phyloP scores from a whole-genome alignment of 257 asterid species.

The Solanum bulbocastanum region DNA sequence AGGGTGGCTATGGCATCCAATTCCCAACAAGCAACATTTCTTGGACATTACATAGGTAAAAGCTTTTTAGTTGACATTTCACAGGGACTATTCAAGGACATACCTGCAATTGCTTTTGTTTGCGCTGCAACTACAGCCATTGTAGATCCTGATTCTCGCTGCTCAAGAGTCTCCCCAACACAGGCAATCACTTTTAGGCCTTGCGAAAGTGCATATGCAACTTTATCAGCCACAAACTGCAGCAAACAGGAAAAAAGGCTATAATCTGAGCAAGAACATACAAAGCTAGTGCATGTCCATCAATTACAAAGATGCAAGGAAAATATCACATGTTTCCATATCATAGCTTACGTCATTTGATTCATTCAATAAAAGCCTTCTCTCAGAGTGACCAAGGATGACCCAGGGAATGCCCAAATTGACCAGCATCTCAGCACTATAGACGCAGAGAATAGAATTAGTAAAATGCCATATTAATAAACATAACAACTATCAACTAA shows the following conservation, averaged over 20 bases:
- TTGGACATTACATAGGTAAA: not conserved
- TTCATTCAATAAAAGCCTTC: slow-evolving; percentile 30
- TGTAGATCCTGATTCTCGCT: slow-evolving; percentile 91
- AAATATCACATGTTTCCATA: not conserved
- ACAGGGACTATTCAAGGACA: not conserved
- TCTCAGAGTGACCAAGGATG: slow-evolving; percentile 41
- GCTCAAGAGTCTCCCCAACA: slow-evolving; percentile 98
- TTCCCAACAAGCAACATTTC: not conserved
- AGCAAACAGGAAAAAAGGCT: not conserved
- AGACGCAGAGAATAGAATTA: not conserved
- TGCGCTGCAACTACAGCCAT: slow-evolving; percentile 85
- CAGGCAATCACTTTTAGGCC: slow-evolving; percentile 97
- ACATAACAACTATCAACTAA: not conserved
- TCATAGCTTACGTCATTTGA: slow-evolving; percentile 23
- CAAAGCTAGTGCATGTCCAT: not conserved
- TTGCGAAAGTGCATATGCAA: slow-evolving; percentile 86
- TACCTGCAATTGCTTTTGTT: slow-evolving; percentile 95
- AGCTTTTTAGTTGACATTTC: not conserved
- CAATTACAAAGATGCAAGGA: not conserved
- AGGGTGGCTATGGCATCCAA: not conserved
- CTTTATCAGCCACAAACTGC: slow-evolving; percentile 91
- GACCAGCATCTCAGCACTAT: slow-evolving; percentile 35
- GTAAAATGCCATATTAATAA: not conserved
- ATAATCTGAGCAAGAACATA: not conserved
- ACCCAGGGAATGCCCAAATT: slow-evolving; percentile 40